Evolutionary conservation across 495 filamentous ascomycete species (phyloP), one percentile per base, ranked within the genome.

Genomic region (Hyphodiscus hymeniophilus): DNA sequence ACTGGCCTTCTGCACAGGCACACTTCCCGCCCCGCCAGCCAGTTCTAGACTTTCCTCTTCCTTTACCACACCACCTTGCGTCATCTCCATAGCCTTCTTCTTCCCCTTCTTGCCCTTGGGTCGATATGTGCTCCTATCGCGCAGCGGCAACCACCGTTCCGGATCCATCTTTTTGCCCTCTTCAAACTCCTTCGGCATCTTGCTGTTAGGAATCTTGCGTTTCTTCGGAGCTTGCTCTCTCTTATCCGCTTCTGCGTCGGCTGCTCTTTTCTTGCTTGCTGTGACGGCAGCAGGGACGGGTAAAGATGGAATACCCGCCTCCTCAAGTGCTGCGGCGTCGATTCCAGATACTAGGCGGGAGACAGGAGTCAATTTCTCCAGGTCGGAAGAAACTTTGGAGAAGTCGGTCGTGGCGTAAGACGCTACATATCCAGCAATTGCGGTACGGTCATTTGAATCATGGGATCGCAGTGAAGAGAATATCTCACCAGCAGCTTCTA

Each of bases 61-160:
- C 44, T 63, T 75, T 16, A 85, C 81, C 32, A 79, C 65, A 30
- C 89, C 89, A 54, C 92, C 92, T 67, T 98, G 92, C 10, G 87
- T 95, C 24, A 82, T 69, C 35, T 84, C 85, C 21, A 75, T 77
- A 13, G 75, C 80, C 60, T 79, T 81, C 70, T 84, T 86, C 73
- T 87, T 90, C 10, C 87, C 87, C 73, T 94, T 96, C 63, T 81
- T 83, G 10, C 89, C 89, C 67, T 94, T 94, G 12, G 90, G 90
- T 41, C 83, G 69, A 66, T 95, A 99, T 35, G 76, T 82, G 52
- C 85, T 94, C 13, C 92, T 75, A 59, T 99, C 92, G 40, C 82
- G 76, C 47, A 97, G 68, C 18, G 92, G 91, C 48, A 97, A 65
- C 92, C 92, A 99, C 40, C 92, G 69, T 66, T 99, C 94, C 1